These are phyloP conservation scores for Blastobotrys petasosporus DNA, from an alignment of 1,139 yeast species.

Conservation along the genomic window DNA sequence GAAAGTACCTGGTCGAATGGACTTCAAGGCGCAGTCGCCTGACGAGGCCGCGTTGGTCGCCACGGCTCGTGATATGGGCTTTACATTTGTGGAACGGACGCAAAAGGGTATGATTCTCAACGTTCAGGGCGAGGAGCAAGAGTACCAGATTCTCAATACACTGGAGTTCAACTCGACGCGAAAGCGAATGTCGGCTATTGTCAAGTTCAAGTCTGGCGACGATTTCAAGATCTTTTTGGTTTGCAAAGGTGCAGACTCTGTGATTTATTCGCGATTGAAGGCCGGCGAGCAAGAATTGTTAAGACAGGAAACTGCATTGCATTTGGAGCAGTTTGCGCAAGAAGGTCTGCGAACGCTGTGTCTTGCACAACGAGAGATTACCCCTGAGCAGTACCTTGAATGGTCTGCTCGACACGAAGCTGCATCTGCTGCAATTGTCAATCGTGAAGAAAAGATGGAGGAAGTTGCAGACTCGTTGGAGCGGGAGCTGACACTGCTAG, in stretches of 20 bases:
- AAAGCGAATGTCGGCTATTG: slow-evolving; percentile 93
- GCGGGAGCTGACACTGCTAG: slow-evolving; percentile 61
- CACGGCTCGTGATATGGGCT: slow-evolving; percentile 90
- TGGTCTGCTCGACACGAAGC: slow-evolving; percentile 69
- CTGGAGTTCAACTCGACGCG: slow-evolving; percentile 87
- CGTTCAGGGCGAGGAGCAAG: slow-evolving; percentile 66
- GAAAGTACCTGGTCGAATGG: slow-evolving; percentile 50
- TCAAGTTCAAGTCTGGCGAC: slow-evolving; percentile 53
- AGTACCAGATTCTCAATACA: slow-evolving; percentile 68
- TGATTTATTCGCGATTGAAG: slow-evolving; percentile 69
- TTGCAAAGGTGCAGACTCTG: slow-evolving; percentile 93
- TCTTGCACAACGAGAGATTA: slow-evolving; percentile 73
- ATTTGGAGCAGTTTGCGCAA: slow-evolving; percentile 88
- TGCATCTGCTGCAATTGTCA: slow-evolving; percentile 66
- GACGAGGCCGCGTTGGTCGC: slow-evolving; percentile 95
- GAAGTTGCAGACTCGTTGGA: slow-evolving; percentile 77
- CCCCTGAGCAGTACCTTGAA: slow-evolving; percentile 51
- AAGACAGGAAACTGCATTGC: slow-evolving; percentile 66
- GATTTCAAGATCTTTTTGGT: slow-evolving; percentile 50
- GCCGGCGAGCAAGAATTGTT: slow-evolving; percentile 48
- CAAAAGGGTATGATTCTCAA: slow-evolving; percentile 64
- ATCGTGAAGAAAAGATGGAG: slow-evolving; percentile 76
- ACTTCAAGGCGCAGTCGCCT: slow-evolving; percentile 92
- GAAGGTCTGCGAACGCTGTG: slow-evolving; percentile 95
- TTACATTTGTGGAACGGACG: slow-evolving; percentile 68